phyloP scores from a whole-genome alignment of 148 eudicot genomes.

The Tetragonia tetragonoides region DNA sequence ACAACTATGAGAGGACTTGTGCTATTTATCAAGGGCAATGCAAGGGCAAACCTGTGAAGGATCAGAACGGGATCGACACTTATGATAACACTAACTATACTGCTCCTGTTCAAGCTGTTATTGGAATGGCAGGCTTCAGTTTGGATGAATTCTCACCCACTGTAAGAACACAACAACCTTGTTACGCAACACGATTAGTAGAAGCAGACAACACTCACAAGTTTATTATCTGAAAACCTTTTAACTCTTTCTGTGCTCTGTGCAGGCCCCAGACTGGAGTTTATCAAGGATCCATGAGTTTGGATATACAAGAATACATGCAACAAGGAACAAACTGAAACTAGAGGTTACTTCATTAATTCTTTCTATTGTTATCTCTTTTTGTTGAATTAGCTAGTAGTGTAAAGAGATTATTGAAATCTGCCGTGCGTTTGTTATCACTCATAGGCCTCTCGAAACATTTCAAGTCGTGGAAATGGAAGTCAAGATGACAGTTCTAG shows the following conservation, averaged over 20 bases:
- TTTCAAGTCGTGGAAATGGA: too few species aligned
- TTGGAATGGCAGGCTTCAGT: conserved; percentile 89
- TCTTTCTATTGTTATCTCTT: too few species aligned
- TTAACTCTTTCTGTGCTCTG: neutral
- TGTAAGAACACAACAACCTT: conserved; percentile 5
- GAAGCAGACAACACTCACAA: too few species aligned
- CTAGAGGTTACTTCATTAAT: conserved; percentile 52
- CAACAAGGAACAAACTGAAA: conserved; percentile 43
- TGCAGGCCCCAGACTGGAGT: conserved; percentile 45
- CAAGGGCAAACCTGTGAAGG: conserved; percentile 63
- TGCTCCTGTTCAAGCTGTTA: conserved; percentile 81
- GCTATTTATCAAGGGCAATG: conserved; percentile 60
- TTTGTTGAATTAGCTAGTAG: too few species aligned
- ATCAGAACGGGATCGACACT: conserved; percentile 53
- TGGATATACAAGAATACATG: conserved; percentile 61
- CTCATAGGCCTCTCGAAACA: too few species aligned
- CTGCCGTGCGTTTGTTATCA: too few species aligned
- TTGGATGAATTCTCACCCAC: conserved; percentile 47
- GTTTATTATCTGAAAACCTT: too few species aligned
- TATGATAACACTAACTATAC: conserved; percentile 48
- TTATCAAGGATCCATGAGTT: conserved; percentile 45
- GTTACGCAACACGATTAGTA: too few species aligned
- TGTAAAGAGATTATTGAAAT: too few species aligned
- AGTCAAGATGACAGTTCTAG: too few species aligned
- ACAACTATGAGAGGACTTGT: conserved; percentile 75